These are phyloP conservation scores for Fistulifera pelliculosa DNA, from an alignment of 108 stramenopile genomes.

Conservation along the genomic window DNA sequence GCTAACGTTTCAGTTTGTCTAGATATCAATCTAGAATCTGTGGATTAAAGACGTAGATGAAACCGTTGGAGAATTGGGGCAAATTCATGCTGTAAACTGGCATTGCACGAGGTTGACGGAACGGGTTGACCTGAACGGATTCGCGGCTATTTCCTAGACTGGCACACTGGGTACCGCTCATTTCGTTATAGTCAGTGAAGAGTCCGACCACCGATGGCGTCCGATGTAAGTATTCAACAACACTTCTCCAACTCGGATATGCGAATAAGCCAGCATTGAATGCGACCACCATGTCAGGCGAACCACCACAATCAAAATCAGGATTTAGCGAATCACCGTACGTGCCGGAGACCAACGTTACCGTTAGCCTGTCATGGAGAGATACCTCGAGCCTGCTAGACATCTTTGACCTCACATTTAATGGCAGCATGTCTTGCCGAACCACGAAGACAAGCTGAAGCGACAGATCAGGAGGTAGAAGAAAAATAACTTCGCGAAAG, in stretches of 20 bases:
- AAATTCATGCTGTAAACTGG: constrained; percentile 86
- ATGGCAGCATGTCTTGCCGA: constrained; percentile 75
- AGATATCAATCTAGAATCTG: constrained; percentile 52
- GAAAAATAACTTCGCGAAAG: constrained; percentile 59
- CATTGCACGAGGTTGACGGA: constrained; percentile 80
- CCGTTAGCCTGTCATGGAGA: constrained; percentile 30
- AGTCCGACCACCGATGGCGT: constrained; percentile 56
- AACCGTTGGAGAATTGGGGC: constrained; percentile 84
- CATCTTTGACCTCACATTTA: background rate
- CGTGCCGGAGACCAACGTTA: constrained; percentile 56
- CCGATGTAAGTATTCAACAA: constrained; percentile 49
- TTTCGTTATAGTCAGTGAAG: constrained; percentile 87
- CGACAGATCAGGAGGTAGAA: constrained; percentile 49
- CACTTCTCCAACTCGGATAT: constrained; percentile 77
- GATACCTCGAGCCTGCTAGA: constrained; percentile 19
- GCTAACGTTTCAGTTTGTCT: too few relatives aligned
- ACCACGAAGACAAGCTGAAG: constrained; percentile 73
- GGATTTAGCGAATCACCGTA: constrained; percentile 73
- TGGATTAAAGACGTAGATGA: constrained; percentile 77
- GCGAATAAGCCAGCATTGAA: constrained; percentile 84
- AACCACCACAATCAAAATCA: constrained; percentile 76
- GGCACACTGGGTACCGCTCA: constrained; percentile 78
- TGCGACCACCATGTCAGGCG: constrained; percentile 79
- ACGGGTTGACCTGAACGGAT: constrained; percentile 68
- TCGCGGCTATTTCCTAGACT: constrained; percentile 60